Evolutionary conservation across 805 yeast genomes (phyloP).

Genomic region (Wickerhamomyces tratensis): DNA sequence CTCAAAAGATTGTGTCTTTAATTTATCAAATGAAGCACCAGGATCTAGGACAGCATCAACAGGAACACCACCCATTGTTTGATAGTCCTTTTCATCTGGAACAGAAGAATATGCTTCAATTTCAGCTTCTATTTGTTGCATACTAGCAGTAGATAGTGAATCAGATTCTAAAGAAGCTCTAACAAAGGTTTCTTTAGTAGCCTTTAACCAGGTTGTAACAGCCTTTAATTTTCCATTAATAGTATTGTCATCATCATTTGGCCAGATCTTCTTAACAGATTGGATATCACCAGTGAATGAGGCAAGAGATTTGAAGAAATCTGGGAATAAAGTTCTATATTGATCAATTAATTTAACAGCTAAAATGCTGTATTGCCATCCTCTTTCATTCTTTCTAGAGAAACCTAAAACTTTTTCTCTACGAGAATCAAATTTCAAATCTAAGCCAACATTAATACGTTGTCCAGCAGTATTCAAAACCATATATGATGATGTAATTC

Average conservation of each 20-base stretch:
- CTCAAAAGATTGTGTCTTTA: slow-evolving; percentile 66
- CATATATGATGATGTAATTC: slow-evolving; percentile 64
- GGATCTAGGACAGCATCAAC: slow-evolving; percentile 76
- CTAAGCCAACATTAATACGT: slow-evolving; percentile 67
- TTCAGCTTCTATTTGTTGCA: slow-evolving; percentile 55
- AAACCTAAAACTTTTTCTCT: slow-evolving; percentile 84
- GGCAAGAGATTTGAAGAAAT: slow-evolving; percentile 31
- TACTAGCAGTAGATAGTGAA: slow-evolving; percentile 57
- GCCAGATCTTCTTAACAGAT: slow-evolving; percentile 20
- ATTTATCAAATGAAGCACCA: slow-evolving; percentile 54
- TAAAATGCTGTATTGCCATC: slow-evolving; percentile 78
- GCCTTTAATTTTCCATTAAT: slow-evolving; percentile 17
- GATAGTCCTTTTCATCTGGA: slow-evolving; percentile 36
- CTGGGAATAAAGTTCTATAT: slow-evolving; percentile 54
- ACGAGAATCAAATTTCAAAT: slow-evolving; percentile 71
- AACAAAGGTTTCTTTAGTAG: slow-evolving; percentile 43
- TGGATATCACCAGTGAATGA: slow-evolving; percentile 17
- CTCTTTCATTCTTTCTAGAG: slow-evolving; percentile 51
- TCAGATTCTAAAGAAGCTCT: slow-evolving; percentile 73
- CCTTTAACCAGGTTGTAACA: slow-evolving; percentile 33
- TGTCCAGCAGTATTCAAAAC: slow-evolving; percentile 43
- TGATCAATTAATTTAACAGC: slow-evolving; percentile 59
- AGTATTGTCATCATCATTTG: slow-evolving; percentile 23
- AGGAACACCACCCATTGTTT: slow-evolving; percentile 74
- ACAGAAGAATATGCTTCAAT: slow-evolving; percentile 35